These are phyloP conservation scores for Penicillium steckii DNA, from an alignment of 495 filamentous ascomycete species.

Conservation along the genomic window DNA sequence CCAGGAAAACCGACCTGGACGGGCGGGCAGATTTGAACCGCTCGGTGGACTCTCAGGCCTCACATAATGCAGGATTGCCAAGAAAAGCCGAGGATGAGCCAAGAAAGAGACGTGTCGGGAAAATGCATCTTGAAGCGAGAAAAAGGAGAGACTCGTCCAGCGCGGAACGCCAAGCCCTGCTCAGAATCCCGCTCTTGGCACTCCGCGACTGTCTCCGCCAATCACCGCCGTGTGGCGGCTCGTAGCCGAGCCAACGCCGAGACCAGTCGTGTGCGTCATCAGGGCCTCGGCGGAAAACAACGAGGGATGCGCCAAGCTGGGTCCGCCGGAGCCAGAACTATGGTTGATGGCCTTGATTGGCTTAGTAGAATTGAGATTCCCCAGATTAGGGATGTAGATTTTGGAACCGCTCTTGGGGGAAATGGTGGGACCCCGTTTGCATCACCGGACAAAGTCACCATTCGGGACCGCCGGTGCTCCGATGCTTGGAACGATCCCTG, in stretches of 20 bases:
- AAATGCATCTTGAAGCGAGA: not conserved
- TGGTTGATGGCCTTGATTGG: conserved; percentile 16
- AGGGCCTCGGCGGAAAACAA: not conserved
- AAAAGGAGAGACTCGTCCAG: conserved; percentile 12
- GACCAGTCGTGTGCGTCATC: conserved; percentile 32
- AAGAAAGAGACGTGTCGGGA: conserved; percentile 16
- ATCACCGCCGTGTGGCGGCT: conserved; percentile 13
- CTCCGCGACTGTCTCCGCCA: conserved; percentile 21
- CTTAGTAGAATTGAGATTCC: conserved; percentile 2
- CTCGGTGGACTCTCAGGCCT: conserved; percentile 24
- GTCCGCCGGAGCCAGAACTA: conserved; percentile 9
- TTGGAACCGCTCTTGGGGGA: conserved; percentile 9
- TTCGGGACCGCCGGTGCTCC: conserved; percentile 1
- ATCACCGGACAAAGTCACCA: conserved; percentile 14
- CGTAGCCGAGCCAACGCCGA: conserved; percentile 24
- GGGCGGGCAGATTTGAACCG: conserved; percentile 26
- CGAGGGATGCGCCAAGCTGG: conserved; percentile 14
- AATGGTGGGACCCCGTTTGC: not conserved
- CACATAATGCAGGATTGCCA: conserved; percentile 25
- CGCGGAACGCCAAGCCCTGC: conserved; percentile 17
- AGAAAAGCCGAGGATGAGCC: conserved; percentile 23
- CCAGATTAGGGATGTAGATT: conserved; percentile 9
- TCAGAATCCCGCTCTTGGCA: conserved; percentile 37
- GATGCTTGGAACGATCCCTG: not conserved
- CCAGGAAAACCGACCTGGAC: conserved; percentile 8